phyloP scores from a whole-genome alignment of 305 asterid species.

The Caryopteris hybrid region DNA sequence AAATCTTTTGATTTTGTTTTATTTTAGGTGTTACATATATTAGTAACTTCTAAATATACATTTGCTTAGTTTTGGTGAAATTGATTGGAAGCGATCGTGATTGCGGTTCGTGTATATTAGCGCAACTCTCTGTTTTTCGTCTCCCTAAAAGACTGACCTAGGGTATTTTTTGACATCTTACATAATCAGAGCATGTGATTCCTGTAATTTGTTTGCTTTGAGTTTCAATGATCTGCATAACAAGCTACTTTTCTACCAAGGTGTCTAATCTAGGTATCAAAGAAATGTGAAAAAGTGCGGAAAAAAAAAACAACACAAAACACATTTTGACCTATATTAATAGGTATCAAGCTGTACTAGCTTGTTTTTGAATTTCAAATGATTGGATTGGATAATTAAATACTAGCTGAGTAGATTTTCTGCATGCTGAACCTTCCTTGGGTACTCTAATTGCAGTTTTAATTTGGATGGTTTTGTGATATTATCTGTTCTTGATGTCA shows the following conservation, averaged over 20 bases:
- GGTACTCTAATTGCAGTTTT: not conserved
- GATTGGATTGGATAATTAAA: not conserved
- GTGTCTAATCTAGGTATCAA: not conserved
- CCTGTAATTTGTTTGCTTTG: not conserved
- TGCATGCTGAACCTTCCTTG: not conserved
- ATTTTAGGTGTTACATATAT: not conserved
- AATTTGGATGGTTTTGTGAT: constrained; percentile 10
- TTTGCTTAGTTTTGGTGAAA: not conserved
- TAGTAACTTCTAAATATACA: not conserved
- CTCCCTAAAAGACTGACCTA: no score
- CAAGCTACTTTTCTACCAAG: not conserved
- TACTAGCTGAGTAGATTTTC: not conserved
- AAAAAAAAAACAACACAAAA: no score
- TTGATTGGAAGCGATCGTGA: constrained; percentile 10
- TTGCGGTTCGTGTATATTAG: not conserved
- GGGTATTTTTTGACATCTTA: not conserved
- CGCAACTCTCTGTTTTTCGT: no score
- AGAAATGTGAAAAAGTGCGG: not conserved
- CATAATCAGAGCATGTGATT: not conserved
- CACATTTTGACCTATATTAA: constrained; percentile 1
- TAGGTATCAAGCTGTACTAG: not conserved
- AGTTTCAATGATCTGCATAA: constrained; percentile 12
- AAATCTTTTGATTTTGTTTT: not conserved
- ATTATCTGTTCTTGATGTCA: constrained; percentile 25
- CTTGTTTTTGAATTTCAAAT: not conserved